Percentiles rank a stretch among this genome's conserved stretches.
These are phyloP conservation scores for Hagleromyces aurorensis DNA, from an alignment of 805 yeast species.

Conservation along the genomic window DNA sequence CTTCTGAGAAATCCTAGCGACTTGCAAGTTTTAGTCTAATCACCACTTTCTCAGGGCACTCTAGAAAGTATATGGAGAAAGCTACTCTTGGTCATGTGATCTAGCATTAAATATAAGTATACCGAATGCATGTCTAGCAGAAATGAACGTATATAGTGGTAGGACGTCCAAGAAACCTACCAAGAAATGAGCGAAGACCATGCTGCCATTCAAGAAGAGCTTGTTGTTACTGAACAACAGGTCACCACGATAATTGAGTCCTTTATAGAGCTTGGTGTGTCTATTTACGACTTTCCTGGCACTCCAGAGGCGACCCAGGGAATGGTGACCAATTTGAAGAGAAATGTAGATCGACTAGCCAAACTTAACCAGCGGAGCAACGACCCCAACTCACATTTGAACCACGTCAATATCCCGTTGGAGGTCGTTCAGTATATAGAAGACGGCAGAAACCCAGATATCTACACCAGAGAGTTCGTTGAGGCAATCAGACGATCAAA, in stretches of 20 bases:
- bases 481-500: slow-evolving; percentile 88
- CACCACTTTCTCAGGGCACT: too few relatives aligned
- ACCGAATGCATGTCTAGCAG: too few relatives aligned
- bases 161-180: too few relatives aligned
- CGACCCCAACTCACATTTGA: slow-evolving; percentile 29
- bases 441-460: slow-evolving; percentile 95
- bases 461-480: slow-evolving; percentile 92
- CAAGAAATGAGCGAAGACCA: slow-evolving; percentile 6
- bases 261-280: slow-evolving; percentile 79
- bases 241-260: slow-evolving; percentile 60
- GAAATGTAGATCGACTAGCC: slow-evolving; percentile 36
- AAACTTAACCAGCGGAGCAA: slow-evolving; percentile 29
- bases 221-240: slow-evolving; percentile 27
- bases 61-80: too few relatives aligned
- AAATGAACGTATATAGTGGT: too few relatives aligned
- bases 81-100: too few relatives aligned
- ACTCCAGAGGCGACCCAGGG: slow-evolving; percentile 69
- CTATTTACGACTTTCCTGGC: slow-evolving; percentile 90
- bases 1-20: too few relatives aligned
- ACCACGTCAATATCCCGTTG: slow-evolving; percentile 51
- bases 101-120: too few relatives aligned
- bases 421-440: slow-evolving; percentile 90
- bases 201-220: slow-evolving; percentile 23
- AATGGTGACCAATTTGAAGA: slow-evolving; percentile 33
- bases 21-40: too few relatives aligned